Evolutionary conservation across 2,329 filamentous ascomycete genomes (phyloP), one percentile per base, ranked within the genome.

Genomic region (Sporothrix dimorphospora): DNA sequence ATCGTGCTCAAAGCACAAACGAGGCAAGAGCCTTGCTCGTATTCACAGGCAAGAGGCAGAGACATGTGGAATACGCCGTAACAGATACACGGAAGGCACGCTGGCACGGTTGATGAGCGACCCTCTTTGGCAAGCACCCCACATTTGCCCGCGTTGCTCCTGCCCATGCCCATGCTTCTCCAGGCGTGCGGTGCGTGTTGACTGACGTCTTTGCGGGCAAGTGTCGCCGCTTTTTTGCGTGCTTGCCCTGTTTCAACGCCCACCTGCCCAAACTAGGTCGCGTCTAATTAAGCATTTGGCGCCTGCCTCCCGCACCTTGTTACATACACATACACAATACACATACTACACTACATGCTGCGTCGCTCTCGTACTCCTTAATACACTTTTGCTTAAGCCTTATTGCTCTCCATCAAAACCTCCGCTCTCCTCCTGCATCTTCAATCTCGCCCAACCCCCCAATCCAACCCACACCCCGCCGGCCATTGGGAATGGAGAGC

Each of bases 101-200:
- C 27, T 51, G 49, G 47, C 21, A 51, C 30, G 47, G 45, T 51
- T 47, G 34, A 42, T 21, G n/a, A 30, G 12, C 30, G 63, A 34
- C 63, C 45, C 45, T 53, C 65, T 40, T 34, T 51, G 45, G 63
- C 63, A 49, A 45, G 21, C 42, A 55, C 70, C 70, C 70, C 70
- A 72, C 70, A 68, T 30, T 68, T 63, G 59, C 34, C 70, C 70
- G 34, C 14, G 24, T 67, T 51, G 42, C 38, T 57, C 14, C 38
- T 65, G 63, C 40, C 30, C 38, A 53, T 47, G n/a, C 61, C 61
- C 61, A 3, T 57, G 42, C 19, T 67, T 71, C 70, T 71, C 70
- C 70, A 71, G 70, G 42, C 53, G 14, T 47, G 45, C 19, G 45
- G 45, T 47, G 49, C 27, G 47, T 30, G 51, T 69, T 53, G 49